Percentiles rank a stretch among this genome's conserved stretches.
These are phyloP conservation scores for Suillus luteus DNA, from an alignment of 768 basidiomycete species.

Conservation along the genomic window DNA sequence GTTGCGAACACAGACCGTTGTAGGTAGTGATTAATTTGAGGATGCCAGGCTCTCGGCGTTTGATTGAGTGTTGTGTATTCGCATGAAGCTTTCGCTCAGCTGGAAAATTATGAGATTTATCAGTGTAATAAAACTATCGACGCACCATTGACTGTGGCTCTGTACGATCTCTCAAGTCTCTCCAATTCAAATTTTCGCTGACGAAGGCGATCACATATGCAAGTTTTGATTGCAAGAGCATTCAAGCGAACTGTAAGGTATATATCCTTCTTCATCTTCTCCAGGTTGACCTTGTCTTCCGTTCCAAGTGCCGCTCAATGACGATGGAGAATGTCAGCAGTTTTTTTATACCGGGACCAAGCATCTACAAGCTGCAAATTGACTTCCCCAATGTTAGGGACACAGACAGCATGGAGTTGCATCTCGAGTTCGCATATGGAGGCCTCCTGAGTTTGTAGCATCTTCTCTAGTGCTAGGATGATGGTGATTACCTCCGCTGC, in stretches of 20 bases:
- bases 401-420: neutral
- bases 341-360: neutral
- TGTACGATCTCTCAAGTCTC: conserved; percentile 19
- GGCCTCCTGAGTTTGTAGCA: neutral
- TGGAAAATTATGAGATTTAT: conserved; percentile 8
- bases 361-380: neutral
- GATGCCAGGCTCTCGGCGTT: conserved; percentile 20
- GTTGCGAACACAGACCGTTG: neutral
- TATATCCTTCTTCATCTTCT: conserved; percentile 12
- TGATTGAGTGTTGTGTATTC: conserved; percentile 30
- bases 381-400: neutral
- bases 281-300: conserved; percentile 4
- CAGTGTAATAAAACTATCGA: neutral
- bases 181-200: conserved; percentile 34
- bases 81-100: conserved; percentile 28
- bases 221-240: neutral
- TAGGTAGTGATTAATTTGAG: neutral
- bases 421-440: neutral
- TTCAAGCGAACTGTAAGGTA: conserved; percentile 20
- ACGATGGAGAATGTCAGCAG: conserved; percentile 13
- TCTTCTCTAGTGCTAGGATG: neutral
- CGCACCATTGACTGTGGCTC: conserved; percentile 8
- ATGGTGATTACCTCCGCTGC: no score
- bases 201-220: conserved; percentile 11
- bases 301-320: conserved; percentile 10